Evolutionary conservation across 2,329 filamentous ascomycete species (phyloP).

Genomic region (Capronia epimyces): DNA sequence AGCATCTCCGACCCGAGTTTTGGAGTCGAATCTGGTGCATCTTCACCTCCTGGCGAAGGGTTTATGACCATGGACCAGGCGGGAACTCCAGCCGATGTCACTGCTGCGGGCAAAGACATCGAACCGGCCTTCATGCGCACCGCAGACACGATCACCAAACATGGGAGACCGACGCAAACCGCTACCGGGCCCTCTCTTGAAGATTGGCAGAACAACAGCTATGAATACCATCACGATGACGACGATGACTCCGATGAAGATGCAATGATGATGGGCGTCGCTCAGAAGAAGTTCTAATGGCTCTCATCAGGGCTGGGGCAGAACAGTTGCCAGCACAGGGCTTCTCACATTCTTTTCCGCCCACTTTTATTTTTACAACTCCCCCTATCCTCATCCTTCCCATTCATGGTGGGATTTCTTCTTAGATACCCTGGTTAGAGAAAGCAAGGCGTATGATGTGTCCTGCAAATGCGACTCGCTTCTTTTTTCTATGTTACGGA

Average conservation of each 20-base stretch:
- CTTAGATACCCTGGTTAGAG: constrained; percentile 24
- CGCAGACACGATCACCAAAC: constrained; percentile 27
- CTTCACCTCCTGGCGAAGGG: constrained; percentile 42
- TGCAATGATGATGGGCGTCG: constrained; percentile 25
- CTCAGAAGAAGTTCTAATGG: constrained; percentile 16
- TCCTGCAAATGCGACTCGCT: neutral
- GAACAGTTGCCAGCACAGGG: neutral
- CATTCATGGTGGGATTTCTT: constrained; percentile 8
- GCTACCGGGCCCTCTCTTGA: constrained; percentile 19
- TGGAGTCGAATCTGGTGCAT: constrained; percentile 43
- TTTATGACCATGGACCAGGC: constrained; percentile 34
- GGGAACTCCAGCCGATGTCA: constrained; percentile 7
- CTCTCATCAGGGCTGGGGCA: neutral
- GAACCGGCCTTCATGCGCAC: constrained; percentile 29
- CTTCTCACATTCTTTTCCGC: neutral
- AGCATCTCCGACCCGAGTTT: constrained; percentile 46
- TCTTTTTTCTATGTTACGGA: constrained; percentile 1
- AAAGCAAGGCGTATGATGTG: constrained; percentile 16
- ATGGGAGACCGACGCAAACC: constrained; percentile 12
- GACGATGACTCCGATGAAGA: constrained; percentile 27
- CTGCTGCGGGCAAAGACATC: constrained; percentile 9
- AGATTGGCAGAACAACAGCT: constrained; percentile 8
- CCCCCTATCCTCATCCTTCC: neutral
- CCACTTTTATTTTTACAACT: neutral
- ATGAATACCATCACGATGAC: constrained; percentile 19